A percentile compares a stretch with the other conserved stretches of the same genome.
These are phyloP conservation scores for Avena eriantha DNA, from an alignment of 176 grass and related monocot species.

Conservation along the genomic window DNA sequence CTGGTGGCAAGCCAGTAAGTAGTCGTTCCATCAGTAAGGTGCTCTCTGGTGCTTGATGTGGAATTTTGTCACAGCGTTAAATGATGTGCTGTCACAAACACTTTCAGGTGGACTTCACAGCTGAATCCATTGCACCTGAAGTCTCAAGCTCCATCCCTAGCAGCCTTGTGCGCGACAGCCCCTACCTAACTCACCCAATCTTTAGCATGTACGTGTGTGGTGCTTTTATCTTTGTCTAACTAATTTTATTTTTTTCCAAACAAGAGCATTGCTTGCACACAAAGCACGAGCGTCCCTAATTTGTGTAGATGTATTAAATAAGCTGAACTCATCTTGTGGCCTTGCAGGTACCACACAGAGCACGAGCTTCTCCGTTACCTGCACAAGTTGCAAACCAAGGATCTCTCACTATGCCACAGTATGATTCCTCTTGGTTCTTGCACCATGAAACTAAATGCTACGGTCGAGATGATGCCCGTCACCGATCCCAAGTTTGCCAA, in stretches of 20 bases:
- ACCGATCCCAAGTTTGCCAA: conserved; percentile 89
- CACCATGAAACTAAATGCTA: conserved; percentile 99
- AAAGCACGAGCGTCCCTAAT: not conserved
- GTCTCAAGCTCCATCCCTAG: conserved; percentile 70
- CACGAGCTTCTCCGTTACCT: conserved; percentile 96
- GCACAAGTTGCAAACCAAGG: conserved; percentile 88
- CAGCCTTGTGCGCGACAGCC: conserved; percentile 72
- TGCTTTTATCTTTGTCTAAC: conserved; percentile 1
- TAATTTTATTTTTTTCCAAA: conserved; percentile 12
- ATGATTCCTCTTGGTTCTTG: conserved; percentile 99
- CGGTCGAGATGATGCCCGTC: conserved; percentile 98
- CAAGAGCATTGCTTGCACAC: not conserved
- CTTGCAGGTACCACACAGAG: conserved; percentile 95
- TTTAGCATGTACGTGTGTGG: conserved; percentile 75
- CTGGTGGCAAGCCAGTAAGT: conserved; percentile 90
- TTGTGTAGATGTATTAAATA: conserved; percentile 20
- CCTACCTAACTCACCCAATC: conserved; percentile 88
- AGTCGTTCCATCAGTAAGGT: conserved; percentile 11
- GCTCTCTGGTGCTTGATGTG: conserved; percentile 10
- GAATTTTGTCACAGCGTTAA: conserved; percentile 22
- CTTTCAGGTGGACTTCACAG: conserved; percentile 81
- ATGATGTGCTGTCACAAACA: conserved; percentile 30
- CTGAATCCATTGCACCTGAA: conserved; percentile 86
- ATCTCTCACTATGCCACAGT: conserved; percentile 97
- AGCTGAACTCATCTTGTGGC: conserved; percentile 26